Conservation (phyloP, 345 rosid species). For the Dimocarpus longan region DNA sequence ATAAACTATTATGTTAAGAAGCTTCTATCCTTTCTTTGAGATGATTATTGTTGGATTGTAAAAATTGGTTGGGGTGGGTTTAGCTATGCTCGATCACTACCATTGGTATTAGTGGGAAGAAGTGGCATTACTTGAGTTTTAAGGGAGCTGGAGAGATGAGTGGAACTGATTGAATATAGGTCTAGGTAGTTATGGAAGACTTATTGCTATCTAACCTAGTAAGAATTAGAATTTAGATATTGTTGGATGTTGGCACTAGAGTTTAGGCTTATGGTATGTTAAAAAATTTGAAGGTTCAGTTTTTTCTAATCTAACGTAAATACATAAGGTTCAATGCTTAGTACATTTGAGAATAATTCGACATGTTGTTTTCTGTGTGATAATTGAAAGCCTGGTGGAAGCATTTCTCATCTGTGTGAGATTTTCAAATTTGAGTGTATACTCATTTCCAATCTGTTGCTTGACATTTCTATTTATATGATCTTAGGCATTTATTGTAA, state of each 20-base stretch:
- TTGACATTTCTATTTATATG: not conserved
- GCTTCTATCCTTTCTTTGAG: too few species aligned
- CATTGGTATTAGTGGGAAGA: not conserved
- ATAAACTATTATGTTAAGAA: not conserved
- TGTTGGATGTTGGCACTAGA: slow-evolving; percentile 1
- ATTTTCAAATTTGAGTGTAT: not conserved
- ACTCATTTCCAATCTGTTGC: not conserved
- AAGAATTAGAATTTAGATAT: not conserved
- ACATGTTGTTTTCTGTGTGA: not conserved
- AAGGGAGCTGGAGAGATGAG: not conserved
- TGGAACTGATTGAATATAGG: not conserved
- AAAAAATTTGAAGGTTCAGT: too few species aligned
- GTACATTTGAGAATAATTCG: not conserved
- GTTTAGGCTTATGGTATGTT: not conserved
- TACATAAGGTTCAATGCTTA: not conserved
- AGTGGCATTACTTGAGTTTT: slow-evolving; percentile 1
- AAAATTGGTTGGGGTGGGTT: not conserved
- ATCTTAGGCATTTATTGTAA: not conserved
- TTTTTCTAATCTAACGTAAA: not conserved
- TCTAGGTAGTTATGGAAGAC: not conserved
- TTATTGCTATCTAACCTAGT: not conserved
- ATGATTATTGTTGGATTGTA: not conserved
- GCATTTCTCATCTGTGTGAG: not conserved
- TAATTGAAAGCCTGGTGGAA: not conserved
- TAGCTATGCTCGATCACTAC: not conserved